Base-by-base conservation (phyloP, 140 eudicot genomes). In the Bidens hawaiensis region DNA sequence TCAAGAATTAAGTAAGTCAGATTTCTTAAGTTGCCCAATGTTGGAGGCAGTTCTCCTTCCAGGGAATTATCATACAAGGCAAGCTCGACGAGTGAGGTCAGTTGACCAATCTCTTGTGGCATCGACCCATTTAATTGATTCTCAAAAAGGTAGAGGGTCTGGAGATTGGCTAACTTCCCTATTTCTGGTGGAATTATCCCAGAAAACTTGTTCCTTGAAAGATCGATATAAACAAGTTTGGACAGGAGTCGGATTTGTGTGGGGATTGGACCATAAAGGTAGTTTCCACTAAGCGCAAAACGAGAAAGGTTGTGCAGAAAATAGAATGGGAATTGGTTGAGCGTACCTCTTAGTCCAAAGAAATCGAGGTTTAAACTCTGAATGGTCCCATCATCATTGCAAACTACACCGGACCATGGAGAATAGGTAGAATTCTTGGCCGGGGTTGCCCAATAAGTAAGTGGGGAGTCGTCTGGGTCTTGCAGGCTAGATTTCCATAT, bases 41-140 rank as follows among this genome's bases (percentile, higher is more conserved):
- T 15, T 17, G 30, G 8, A 68, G 73, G 73, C 38, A 55, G 4
- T 19, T 27, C 65, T 33, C 73, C 73, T 21, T 51, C 55, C 23
- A 68, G 30, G 10, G 1, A 21, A 36, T 53, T 68, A 16, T 10
- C 5, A 26, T 21, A 41, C 66, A 60, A 60, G 15, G 38, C 54
- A 60, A 70, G 69, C 23, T 46, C 60, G 0, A 0, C 19, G 21
- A 30, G 75, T 9, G 3, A 28, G 6, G 45, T 70, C 6, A 70
- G 26, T 16, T 19, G 61, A 18, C 68, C 61, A 18, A 70, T 70
- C 59, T 59, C 75, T 43, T 7, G 30, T 21, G 75, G 75, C 31
- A 70, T 69, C 14, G 57, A 45, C 16, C 68, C 75, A 30, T 45
- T 45, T 3, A 70, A 36, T 14, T 33, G 4, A 50, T 70, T 60